phyloP scores from a whole-genome alignment of 495 filamentous ascomycete species.

The Xylaria venustula region DNA sequence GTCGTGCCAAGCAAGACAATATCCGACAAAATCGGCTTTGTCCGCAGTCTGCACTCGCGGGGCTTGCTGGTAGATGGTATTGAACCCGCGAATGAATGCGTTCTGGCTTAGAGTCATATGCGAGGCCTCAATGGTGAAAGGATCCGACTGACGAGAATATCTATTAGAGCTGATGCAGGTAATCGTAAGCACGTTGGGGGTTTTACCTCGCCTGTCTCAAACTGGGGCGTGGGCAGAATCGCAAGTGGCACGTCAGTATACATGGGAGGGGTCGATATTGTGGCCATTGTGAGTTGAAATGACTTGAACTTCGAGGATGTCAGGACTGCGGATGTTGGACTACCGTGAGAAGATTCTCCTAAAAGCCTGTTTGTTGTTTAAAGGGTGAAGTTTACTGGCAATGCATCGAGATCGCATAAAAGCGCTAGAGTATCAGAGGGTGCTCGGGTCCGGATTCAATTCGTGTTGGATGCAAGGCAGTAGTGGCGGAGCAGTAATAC shows the following conservation, averaged over 20 bases:
- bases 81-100: constrained; percentile 28
- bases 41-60: constrained; percentile 15
- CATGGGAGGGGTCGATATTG: too few species aligned
- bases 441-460: too few species aligned
- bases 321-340: too few species aligned
- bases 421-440: too few species aligned
- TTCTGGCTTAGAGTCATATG: constrained; percentile 26
- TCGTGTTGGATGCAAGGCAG: too few species aligned
- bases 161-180: background rate
- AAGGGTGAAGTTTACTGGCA: too few species aligned
- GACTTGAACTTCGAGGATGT: too few species aligned
- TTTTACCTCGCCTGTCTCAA: background rate
- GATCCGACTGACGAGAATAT: background rate
- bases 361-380: too few species aligned
- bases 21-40: constrained; percentile 35
- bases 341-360: too few species aligned
- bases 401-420: too few species aligned
- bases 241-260: background rate
- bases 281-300: too few species aligned
- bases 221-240: background rate
- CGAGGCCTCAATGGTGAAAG: constrained; percentile 20
- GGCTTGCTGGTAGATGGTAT: constrained; percentile 31
- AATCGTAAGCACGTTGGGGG: background rate
- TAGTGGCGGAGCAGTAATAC: too few species aligned
- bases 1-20: constrained; percentile 30